These are phyloP conservation scores for Boletellus sp. DNA, from an alignment of 1,284 basidiomycete genomes.

Conservation along the genomic window DNA sequence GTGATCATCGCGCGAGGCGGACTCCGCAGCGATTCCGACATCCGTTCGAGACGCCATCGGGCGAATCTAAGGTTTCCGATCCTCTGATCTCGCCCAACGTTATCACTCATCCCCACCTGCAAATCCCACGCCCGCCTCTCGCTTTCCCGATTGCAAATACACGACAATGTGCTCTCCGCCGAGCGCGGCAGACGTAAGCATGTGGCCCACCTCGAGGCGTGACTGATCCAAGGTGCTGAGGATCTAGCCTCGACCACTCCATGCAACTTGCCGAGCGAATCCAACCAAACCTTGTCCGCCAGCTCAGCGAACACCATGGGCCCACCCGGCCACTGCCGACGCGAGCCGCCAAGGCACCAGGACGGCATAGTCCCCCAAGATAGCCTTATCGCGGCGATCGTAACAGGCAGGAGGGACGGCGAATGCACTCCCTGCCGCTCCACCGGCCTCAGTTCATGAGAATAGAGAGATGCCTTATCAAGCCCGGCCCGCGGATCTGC, in stretches of 20 bases:
- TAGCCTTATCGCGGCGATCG: slow-evolving; percentile 28
- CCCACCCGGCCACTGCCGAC: too few species aligned
- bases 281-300: slow-evolving; percentile 24
- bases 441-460: slow-evolving; percentile 21
- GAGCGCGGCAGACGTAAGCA: slow-evolving; percentile 34
- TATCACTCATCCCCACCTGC: slow-evolving; percentile 24
- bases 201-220: slow-evolving; percentile 37
- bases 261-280: slow-evolving; percentile 23
- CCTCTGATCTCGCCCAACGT: slow-evolving; percentile 31
- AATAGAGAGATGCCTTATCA: too few species aligned
- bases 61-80: slow-evolving; percentile 36
- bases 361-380: slow-evolving; percentile 30
- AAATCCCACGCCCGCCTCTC: slow-evolving; percentile 31
- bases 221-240: slow-evolving; percentile 33
- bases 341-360: slow-evolving; percentile 17
- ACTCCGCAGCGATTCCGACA: background rate
- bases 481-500: too few species aligned
- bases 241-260: slow-evolving; percentile 17
- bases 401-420: slow-evolving; percentile 29
- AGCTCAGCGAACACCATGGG: slow-evolving; percentile 34
- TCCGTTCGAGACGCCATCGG: slow-evolving; percentile 1
- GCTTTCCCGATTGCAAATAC: too few species aligned
- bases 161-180: too few species aligned
- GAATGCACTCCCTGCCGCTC: slow-evolving; percentile 21
- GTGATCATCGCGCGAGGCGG: slow-evolving; percentile 26